Base-by-base conservation (phyloP, 2,329 filamentous ascomycete species). In the Botryotinia convoluta region DNA sequence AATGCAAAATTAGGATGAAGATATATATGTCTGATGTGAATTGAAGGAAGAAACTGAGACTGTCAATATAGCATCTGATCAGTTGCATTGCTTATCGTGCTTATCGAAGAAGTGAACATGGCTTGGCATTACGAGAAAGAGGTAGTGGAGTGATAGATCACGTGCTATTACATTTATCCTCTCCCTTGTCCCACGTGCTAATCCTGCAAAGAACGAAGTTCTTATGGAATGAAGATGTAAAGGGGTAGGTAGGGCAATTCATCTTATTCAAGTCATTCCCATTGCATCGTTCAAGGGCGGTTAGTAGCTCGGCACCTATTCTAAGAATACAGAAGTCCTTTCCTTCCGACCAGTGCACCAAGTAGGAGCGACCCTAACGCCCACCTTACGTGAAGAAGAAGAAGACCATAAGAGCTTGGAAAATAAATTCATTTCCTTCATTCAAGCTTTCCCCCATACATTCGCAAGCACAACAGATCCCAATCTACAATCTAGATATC, bases 101-200 rank as follows among this genome's bases (percentile, higher is more conserved):
- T 65, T 65, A 64, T 51, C 12, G 6, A 29, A 61, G 59, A 39
- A 35, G 44, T 26, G 14, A 8, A 4, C 18, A 54, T 54, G 32
- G 22, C 64, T 67, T 67, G 64, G 45, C 45, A 54, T 67, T 67
- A 67, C 62, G 62, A 65, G 32, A 39, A 54, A 51, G 18, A 44
- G 42, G 4, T 7, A 32, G 37, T 8, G 8, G 22, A 44, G 4
- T 2, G 4, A 20, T 3, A 6, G 10, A 44, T 48, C 62, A 65
- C 62, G 62, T 65, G 62, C 1, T 26, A 0, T 1, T 1, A 2
- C 3, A 35, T 5, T 7, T 16, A 9, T 57, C 16, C n/a, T 57
- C n/a, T 18, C 7, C 51, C 12, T 18, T 3, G 51, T 51, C 48
- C 10, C 12, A 51, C 26, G 48, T 51, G 48, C 48, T n/a, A 51